Evolutionary conservation across 768 basidiomycete species (phyloP).

Genomic region (Mycena haematopus): DNA sequence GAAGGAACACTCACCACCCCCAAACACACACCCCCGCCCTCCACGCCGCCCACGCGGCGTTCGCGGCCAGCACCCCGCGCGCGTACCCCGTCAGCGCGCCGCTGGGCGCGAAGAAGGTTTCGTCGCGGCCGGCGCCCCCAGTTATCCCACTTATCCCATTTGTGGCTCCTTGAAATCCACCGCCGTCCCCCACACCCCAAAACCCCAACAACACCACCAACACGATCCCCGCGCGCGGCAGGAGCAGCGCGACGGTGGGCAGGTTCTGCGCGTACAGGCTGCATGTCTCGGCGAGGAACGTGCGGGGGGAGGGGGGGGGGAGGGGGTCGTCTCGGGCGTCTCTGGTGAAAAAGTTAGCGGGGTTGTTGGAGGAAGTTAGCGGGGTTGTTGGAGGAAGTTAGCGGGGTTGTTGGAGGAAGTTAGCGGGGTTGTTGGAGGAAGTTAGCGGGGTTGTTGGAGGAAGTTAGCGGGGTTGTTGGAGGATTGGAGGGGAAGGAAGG

Average conservation of each 20-base stretch:
- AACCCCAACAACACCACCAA: constrained; percentile 76
- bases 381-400: too few species aligned
- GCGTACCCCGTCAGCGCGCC: constrained; percentile 80
- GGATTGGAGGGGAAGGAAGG: too few species aligned
- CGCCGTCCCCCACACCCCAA: constrained; percentile 50
- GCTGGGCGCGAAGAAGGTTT: constrained; percentile 73
- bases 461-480: too few species aligned
- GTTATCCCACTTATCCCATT: too few species aligned
- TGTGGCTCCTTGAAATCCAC: too few species aligned
- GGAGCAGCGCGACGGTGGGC: constrained; percentile 79
- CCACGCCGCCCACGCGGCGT: constrained; percentile 85
- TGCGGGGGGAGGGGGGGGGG: constrained; percentile 68
- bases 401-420: too few species aligned
- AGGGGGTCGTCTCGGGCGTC: constrained; percentile 79
- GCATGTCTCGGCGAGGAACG: constrained; percentile 77
- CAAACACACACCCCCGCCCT: constrained; percentile 67
- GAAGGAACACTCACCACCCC: constrained; percentile 82
- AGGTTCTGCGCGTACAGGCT: constrained; percentile 87
- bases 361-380: background rate
- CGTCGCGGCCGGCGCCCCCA: constrained; percentile 66
- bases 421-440: too few species aligned
- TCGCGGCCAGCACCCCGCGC: constrained; percentile 78
- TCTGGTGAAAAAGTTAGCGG: constrained; percentile 75
- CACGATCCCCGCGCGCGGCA: constrained; percentile 82
- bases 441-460: too few species aligned